These are phyloP conservation scores for Tilletiaria anomala DNA, from an alignment of 1,284 basidiomycete species.

Conservation along the genomic window DNA sequence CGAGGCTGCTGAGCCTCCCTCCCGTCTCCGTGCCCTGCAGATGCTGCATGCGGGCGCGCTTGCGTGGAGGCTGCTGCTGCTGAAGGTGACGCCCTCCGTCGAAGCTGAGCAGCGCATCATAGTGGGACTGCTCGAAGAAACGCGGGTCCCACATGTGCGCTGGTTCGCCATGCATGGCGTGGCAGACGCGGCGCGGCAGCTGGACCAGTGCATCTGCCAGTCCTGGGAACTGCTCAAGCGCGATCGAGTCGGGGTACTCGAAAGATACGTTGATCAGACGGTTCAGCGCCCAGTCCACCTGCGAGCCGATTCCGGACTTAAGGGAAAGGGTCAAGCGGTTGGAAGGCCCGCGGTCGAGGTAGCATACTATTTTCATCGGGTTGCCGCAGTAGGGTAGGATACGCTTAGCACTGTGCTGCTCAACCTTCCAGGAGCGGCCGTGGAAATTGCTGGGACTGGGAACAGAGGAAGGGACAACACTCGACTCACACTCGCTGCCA, in stretches of 20 bases:
- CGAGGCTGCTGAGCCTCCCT: not conserved
- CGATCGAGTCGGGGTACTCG: constrained; percentile 8
- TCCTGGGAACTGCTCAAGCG: constrained; percentile 20
- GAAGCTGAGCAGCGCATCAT: not conserved
- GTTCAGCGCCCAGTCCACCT: constrained; percentile 33
- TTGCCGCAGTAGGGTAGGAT: too few relatives aligned
- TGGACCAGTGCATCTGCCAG: constrained; percentile 22
- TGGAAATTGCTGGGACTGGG: too few relatives aligned
- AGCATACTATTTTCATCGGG: too few relatives aligned
- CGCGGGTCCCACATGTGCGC: constrained; percentile 14
- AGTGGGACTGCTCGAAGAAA: constrained; percentile 12
- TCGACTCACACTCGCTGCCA: too few relatives aligned
- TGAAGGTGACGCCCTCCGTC: not conserved
- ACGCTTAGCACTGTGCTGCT: too few relatives aligned
- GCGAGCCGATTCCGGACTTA: constrained; percentile 26
- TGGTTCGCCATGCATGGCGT: constrained; percentile 15
- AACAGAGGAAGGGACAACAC: too few relatives aligned
- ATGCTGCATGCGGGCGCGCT: too few relatives aligned
- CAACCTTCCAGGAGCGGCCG: too few relatives aligned
- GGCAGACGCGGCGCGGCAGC: constrained; percentile 15
- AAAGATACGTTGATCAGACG: constrained; percentile 16
- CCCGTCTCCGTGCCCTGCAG: not conserved
- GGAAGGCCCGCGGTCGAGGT: constrained; percentile 19
- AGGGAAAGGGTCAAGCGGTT: constrained; percentile 32
- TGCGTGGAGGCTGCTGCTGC: not conserved